phyloP scores from a whole-genome alignment of 2,329 filamentous ascomycete genomes.

The Aspergillus unguis region DNA sequence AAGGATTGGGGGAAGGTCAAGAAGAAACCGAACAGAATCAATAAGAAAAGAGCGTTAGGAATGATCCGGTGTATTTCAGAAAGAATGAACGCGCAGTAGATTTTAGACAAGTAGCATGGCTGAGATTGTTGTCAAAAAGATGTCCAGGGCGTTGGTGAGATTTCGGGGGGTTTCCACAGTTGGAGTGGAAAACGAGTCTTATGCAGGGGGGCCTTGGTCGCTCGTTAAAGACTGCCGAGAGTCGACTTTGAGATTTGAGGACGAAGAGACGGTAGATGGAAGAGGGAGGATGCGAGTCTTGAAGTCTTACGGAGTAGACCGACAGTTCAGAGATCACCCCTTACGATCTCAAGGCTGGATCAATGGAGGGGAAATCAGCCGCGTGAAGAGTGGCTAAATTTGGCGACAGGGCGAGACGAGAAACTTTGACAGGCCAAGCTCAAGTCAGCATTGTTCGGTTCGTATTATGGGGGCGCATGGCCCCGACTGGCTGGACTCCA shows the following conservation, averaged over 20 bases:
- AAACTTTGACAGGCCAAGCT: slow-evolving; percentile 1
- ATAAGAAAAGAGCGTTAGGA: slow-evolving; percentile 1
- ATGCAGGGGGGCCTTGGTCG: slow-evolving; percentile 2
- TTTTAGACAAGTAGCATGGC: slow-evolving; percentile 5
- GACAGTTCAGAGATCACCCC: background rate
- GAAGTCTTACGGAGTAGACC: background rate
- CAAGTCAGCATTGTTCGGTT: background rate
- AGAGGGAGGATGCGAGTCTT: no score
- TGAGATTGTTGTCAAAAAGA: slow-evolving; percentile 1
- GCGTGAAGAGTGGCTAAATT: slow-evolving; percentile 1
- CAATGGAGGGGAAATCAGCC: slow-evolving; percentile 2
- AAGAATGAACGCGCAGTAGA: slow-evolving; percentile 2
- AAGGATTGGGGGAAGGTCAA: background rate
- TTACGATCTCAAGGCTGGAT: background rate
- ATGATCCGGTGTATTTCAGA: background rate
- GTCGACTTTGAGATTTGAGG: background rate
- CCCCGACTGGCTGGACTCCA: background rate
- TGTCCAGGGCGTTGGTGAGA: background rate
- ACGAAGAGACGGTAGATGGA: no score
- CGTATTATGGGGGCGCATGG: background rate
- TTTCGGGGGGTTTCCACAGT: background rate
- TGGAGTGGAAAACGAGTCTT: background rate
- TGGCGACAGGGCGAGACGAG: slow-evolving; percentile 1
- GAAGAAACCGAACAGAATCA: background rate
- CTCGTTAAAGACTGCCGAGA: background rate